Conservation (phyloP, 2,329 filamentous ascomycete genomes). For the Aspergillus felis region DNA sequence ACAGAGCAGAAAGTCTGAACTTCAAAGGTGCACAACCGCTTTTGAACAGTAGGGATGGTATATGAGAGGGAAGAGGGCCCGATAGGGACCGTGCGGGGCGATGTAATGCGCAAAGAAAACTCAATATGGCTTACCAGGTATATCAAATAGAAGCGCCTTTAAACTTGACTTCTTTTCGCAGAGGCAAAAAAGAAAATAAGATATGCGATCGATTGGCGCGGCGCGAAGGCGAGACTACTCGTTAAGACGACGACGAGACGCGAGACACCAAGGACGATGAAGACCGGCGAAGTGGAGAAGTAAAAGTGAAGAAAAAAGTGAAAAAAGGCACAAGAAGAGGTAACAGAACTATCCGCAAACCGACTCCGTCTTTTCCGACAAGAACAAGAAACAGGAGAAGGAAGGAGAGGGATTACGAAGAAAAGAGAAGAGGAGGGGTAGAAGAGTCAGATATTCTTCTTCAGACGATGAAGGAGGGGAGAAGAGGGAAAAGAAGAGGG, state of each 20-base stretch:
- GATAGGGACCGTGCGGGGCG: not conserved
- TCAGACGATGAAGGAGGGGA: conserved; percentile 15
- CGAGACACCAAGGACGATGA: conserved; percentile 19
- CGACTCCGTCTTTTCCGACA: conserved; percentile 28
- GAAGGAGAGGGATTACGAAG: conserved; percentile 14
- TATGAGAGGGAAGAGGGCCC: not conserved
- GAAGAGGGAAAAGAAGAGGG: conserved; percentile 12
- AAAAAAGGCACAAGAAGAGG: conserved; percentile 16
- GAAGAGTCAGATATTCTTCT: conserved; percentile 19
- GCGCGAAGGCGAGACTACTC: conserved; percentile 17
- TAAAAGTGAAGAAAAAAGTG: conserved; percentile 16
- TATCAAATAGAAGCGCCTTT: conserved; percentile 16
- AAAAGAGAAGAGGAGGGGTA: conserved; percentile 16
- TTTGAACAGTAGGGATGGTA: not conserved
- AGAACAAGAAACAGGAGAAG: conserved; percentile 21
- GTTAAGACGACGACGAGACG: conserved; percentile 18
- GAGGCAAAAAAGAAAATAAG: conserved; percentile 13
- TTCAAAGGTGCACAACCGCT: not conserved
- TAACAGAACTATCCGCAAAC: conserved; percentile 27
- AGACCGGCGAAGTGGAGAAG: conserved; percentile 22
- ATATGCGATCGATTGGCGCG: conserved; percentile 15
- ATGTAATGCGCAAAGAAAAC: not conserved
- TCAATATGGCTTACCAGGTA: conserved; percentile 17
- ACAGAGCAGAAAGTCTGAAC: not conserved
- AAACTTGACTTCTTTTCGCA: conserved; percentile 11